Evolutionary conservation across 257 asterid species (phyloP).

Genomic region (Capsicum rhomboideum): DNA sequence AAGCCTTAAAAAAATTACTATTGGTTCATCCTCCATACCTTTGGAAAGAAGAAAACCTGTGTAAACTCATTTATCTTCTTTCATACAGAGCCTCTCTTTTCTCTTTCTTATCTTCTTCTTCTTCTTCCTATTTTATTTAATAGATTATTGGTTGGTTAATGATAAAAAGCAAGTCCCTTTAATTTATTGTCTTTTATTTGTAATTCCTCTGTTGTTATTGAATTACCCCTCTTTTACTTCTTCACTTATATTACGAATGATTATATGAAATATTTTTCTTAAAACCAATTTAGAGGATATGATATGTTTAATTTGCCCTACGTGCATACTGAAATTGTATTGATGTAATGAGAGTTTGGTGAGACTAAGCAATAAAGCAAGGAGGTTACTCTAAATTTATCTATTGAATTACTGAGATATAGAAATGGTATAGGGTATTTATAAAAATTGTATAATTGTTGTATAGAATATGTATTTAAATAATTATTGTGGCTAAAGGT

Average conservation of each 20-base stretch:
- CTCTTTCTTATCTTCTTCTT: too few relatives aligned
- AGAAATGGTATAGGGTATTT: too few relatives aligned
- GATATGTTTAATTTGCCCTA: conserved; percentile 6
- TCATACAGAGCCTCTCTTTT: too few relatives aligned
- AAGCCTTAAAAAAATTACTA: too few relatives aligned
- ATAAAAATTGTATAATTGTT: too few relatives aligned
- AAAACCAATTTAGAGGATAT: neutral
- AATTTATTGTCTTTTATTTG: neutral
- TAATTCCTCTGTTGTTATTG: neutral
- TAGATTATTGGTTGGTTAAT: conserved; percentile 19
- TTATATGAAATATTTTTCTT: conserved; percentile 4
- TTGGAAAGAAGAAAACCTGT: too few relatives aligned
- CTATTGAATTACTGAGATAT: neutral
- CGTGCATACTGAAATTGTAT: conserved; percentile 14
- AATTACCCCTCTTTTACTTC: neutral
- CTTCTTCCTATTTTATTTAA: too few relatives aligned
- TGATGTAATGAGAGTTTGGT: conserved; percentile 17
- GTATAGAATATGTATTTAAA: too few relatives aligned
- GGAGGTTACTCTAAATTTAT: neutral
- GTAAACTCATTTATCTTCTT: too few relatives aligned
- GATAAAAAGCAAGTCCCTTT: conserved; percentile 16
- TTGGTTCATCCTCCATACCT: too few relatives aligned
- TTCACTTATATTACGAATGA: neutral
- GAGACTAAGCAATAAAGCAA: neutral
- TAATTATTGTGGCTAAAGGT: too few relatives aligned